These are phyloP conservation scores for Xylaria sp. DNA, from an alignment of 2,329 filamentous ascomycete genomes.

Conservation along the genomic window DNA sequence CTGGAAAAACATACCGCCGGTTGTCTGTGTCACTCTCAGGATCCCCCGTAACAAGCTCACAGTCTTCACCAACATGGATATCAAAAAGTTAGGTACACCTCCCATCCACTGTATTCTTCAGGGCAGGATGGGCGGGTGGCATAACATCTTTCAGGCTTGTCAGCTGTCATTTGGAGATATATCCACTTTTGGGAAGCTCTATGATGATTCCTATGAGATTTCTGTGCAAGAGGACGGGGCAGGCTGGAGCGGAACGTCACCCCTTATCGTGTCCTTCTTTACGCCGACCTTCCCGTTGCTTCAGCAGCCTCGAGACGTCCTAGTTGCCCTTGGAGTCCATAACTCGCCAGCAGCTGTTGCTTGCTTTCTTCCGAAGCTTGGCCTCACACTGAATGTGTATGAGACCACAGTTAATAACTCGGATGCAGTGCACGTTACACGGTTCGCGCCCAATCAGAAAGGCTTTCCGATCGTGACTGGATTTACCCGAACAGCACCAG, in stretches of 20 bases:
- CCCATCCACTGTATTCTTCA: slow-evolving; percentile 27
- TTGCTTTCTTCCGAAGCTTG: slow-evolving; percentile 40
- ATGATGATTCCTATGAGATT: slow-evolving; percentile 45
- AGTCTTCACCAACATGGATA: neutral
- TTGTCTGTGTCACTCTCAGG: no score
- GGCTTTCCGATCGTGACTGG: slow-evolving; percentile 22
- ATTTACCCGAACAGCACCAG: slow-evolving; percentile 1
- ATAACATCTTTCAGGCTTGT: no score
- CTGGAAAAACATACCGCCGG: no score
- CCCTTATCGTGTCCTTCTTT: slow-evolving; percentile 55
- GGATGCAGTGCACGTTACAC: slow-evolving; percentile 31
- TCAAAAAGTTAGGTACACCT: slow-evolving; percentile 11
- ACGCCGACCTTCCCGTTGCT: slow-evolving; percentile 46
- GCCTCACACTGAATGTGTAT: slow-evolving; percentile 48
- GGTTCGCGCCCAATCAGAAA: slow-evolving; percentile 27
- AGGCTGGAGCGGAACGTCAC: slow-evolving; percentile 52
- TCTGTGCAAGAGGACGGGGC: slow-evolving; percentile 50
- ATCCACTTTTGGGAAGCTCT: no score
- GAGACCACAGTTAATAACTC: slow-evolving; percentile 47
- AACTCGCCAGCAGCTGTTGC: neutral
- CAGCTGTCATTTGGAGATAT: no score
- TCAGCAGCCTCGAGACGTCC: no score
- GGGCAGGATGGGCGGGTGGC: neutral
- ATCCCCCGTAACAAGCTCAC: neutral
- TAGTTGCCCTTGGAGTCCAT: slow-evolving; percentile 38